A percentile compares a stretch with the other conserved stretches of the same genome.
phyloP scores from a whole-genome alignment of 1,284 basidiomycete species.

The Boletus calvinii region DNA sequence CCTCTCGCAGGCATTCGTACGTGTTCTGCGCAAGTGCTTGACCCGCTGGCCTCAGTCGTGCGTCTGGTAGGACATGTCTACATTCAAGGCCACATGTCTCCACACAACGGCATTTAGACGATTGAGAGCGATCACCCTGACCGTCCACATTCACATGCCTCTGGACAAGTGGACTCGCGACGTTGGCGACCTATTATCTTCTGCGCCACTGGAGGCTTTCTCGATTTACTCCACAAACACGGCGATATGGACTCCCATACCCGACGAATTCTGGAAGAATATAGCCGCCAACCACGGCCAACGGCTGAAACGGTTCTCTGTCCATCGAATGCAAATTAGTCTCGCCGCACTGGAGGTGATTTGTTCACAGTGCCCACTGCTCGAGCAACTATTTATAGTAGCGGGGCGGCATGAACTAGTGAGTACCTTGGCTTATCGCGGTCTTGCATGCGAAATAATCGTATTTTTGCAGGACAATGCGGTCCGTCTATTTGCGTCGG shows the following conservation, averaged over 20 bases:
- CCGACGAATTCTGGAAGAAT: conserved; percentile 48
- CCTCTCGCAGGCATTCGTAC: conserved; percentile 60
- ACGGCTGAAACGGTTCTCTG: conserved; percentile 55
- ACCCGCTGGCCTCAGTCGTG: conserved; percentile 7
- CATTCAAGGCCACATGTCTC: conserved; percentile 43
- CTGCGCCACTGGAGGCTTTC: conserved; percentile 52
- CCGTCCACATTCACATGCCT: conserved; percentile 40
- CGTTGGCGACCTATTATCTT: conserved; percentile 45
- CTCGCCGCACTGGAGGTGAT: conserved; percentile 51
- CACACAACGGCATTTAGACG: conserved; percentile 38
- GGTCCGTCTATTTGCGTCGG: conserved; percentile 34
- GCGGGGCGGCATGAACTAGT: conserved; percentile 50
- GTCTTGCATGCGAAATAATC: conserved; percentile 5
- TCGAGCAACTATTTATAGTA: conserved; percentile 64
- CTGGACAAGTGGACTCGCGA: conserved; percentile 44
- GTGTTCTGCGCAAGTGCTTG: conserved; percentile 21
- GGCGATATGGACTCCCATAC: conserved; percentile 38
- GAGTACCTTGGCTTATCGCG: conserved; percentile 17
- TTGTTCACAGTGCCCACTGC: conserved; percentile 47
- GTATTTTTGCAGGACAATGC: conserved; percentile 40
- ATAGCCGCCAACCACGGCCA: conserved; percentile 51
- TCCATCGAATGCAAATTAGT: conserved; percentile 60
- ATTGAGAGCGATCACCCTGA: conserved; percentile 60
- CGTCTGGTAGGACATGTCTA: conserved; percentile 47
- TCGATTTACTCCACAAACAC: conserved; percentile 59